Evolutionary conservation across 2,329 filamentous ascomycete species (phyloP).

Genomic region (Arthrobotrys musiformis): DNA sequence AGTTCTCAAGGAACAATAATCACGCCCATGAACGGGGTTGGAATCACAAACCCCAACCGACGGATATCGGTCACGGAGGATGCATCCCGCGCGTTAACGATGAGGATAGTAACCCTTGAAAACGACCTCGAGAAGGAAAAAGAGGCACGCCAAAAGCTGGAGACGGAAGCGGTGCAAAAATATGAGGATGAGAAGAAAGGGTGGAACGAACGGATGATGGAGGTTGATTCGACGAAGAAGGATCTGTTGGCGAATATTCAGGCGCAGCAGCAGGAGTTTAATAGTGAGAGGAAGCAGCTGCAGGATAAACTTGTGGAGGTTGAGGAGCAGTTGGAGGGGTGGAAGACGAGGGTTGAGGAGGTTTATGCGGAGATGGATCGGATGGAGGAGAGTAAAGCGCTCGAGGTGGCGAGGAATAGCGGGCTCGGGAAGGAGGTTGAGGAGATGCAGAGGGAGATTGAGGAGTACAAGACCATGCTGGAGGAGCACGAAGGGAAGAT

Average conservation of each 20-base stretch:
- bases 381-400: conserved; percentile 81
- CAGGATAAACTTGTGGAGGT: conserved; percentile 82
- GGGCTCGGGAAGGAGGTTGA: conserved; percentile 78
- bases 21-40: conserved; percentile 60
- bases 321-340: conserved; percentile 71
- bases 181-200: conserved; percentile 69
- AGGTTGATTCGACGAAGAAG: conserved; percentile 89
- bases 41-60: conserved; percentile 65
- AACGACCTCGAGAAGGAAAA: conserved; percentile 79
- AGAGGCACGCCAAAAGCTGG: conserved; percentile 73
- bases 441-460: conserved; percentile 69
- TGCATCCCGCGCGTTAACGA: conserved; percentile 70
- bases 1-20: conserved; percentile 66
- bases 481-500: conserved; percentile 67
- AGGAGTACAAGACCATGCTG: conserved; percentile 71
- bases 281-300: conserved; percentile 82
- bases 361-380: conserved; percentile 91
- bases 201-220: conserved; percentile 77
- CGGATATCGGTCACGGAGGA: conserved; percentile 61
- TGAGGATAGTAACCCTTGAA: conserved; percentile 76
- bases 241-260: conserved; percentile 96
- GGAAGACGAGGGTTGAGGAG: conserved; percentile 70
- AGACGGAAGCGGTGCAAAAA: conserved; percentile 74
- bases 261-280: conserved; percentile 86
- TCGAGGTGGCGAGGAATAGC: conserved; percentile 75